Percentiles rank a stretch among this genome's conserved stretches.
Evolutionary conservation across 257 asterid genomes (phyloP).

Genomic region (Schizonepeta tenuifolia): DNA sequence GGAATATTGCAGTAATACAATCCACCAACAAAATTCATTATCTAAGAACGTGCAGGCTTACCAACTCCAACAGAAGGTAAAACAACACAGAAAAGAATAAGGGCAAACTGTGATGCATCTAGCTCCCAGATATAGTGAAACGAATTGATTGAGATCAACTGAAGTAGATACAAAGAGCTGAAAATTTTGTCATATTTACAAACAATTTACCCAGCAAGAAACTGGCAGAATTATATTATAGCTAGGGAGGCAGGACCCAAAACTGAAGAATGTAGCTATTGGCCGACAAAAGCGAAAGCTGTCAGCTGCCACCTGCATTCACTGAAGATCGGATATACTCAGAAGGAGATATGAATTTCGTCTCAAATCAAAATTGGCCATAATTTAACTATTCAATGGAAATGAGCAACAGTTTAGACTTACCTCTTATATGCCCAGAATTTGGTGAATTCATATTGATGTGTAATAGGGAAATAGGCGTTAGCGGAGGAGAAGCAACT

Average conservation of each 20-base stretch:
- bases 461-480: slow-evolving; percentile 73
- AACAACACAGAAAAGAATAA: background rate
- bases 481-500: slow-evolving; percentile 75
- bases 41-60: background rate
- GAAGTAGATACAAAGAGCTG: slow-evolving; percentile 7
- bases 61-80: background rate
- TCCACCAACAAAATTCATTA: background rate
- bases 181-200: slow-evolving; percentile 43
- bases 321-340: slow-evolving; percentile 40
- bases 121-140: slow-evolving; percentile 32
- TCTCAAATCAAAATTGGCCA: background rate
- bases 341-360: slow-evolving; percentile 26
- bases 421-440: slow-evolving; percentile 75
- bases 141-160: slow-evolving; percentile 29
- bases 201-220: slow-evolving; percentile 44
- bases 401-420: slow-evolving; percentile 23
- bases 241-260: slow-evolving; percentile 27
- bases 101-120: slow-evolving; percentile 34
- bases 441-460: slow-evolving; percentile 47
- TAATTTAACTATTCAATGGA: slow-evolving; percentile 1
- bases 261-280: slow-evolving; percentile 20
- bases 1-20: background rate
- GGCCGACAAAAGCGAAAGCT: slow-evolving; percentile 22
- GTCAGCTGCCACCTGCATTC: slow-evolving; percentile 79
- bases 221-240: slow-evolving; percentile 31